A percentile compares a stretch with the other conserved stretches of the same genome.
Conservation (phyloP, 805 yeast genomes). For the Teunomyces gatunensis region DNA sequence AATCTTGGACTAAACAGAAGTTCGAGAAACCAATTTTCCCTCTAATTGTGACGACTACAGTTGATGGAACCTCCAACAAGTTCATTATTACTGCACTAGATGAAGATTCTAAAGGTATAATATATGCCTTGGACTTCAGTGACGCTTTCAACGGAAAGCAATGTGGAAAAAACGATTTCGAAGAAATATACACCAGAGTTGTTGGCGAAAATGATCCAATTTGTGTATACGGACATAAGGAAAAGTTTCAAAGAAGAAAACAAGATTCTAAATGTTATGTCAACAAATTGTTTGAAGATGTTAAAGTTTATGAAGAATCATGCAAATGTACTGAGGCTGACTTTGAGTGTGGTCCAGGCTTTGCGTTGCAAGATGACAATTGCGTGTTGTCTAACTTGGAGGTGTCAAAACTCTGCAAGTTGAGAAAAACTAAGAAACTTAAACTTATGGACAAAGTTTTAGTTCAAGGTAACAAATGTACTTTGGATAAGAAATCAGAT, state of each 20-base stretch:
- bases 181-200: slow-evolving; percentile 57
- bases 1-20: slow-evolving; percentile 54
- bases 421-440: slow-evolving; percentile 18
- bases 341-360: slow-evolving; percentile 65
- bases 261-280: slow-evolving; percentile 63
- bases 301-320: slow-evolving; percentile 46
- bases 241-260: slow-evolving; percentile 62
- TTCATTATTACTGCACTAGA: slow-evolving; percentile 51
- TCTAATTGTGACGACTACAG: slow-evolving; percentile 48
- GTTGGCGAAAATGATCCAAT: slow-evolving; percentile 30
- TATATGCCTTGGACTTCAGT: slow-evolving; percentile 53
- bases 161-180: slow-evolving; percentile 55
- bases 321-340: slow-evolving; percentile 68
- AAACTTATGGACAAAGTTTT: slow-evolving; percentile 38
- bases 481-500: slow-evolving; percentile 18
- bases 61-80: slow-evolving; percentile 66
- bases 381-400: slow-evolving; percentile 11
- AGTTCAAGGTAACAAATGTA: slow-evolving; percentile 47
- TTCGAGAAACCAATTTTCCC: slow-evolving; percentile 46
- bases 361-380: slow-evolving; percentile 22
- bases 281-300: slow-evolving; percentile 44
- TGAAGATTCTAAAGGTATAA: slow-evolving; percentile 16
- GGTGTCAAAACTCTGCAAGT: slow-evolving; percentile 24
- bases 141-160: slow-evolving; percentile 50
- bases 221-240: slow-evolving; percentile 71